Conservation (phyloP, 805 yeast genomes). For the Nakazawaea pomicola region DNA sequence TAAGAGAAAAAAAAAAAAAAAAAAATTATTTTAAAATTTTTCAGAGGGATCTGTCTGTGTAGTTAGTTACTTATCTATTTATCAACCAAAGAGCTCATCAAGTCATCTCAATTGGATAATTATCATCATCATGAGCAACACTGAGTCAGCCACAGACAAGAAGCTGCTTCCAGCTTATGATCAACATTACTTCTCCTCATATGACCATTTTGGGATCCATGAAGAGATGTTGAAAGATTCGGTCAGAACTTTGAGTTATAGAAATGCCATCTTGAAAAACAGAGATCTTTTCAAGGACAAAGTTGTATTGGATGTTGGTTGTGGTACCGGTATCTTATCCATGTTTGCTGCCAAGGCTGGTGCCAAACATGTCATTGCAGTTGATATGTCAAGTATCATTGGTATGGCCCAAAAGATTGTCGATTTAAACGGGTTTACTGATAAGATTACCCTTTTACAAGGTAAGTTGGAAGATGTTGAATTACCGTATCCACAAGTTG, state of each 20-base stretch:
- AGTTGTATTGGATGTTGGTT: slow-evolving; percentile 94
- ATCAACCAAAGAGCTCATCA: neutral
- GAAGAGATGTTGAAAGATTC: slow-evolving; percentile 98
- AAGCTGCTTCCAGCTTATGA: slow-evolving; percentile 62
- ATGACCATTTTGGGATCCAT: slow-evolving; percentile 96
- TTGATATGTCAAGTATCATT: slow-evolving; percentile 94
- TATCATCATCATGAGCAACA: no score
- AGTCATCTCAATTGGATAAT: no score
- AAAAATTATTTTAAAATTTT: no score
- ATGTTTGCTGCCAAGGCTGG: slow-evolving; percentile 99
- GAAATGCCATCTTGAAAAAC: slow-evolving; percentile 90
- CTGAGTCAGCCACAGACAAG: slow-evolving; percentile 69
- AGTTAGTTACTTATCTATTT: neutral
- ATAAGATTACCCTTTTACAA: slow-evolving; percentile 80
- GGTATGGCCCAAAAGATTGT: slow-evolving; percentile 93
- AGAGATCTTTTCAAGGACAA: slow-evolving; percentile 86
- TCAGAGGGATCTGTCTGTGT: neutral
- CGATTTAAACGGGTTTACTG: slow-evolving; percentile 74
- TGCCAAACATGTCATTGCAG: slow-evolving; percentile 95
- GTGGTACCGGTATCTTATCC: slow-evolving; percentile 96
- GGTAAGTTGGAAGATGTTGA: slow-evolving; percentile 93
- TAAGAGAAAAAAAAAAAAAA: neutral
- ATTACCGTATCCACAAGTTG: slow-evolving; percentile 84
- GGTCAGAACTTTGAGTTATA: slow-evolving; percentile 84
- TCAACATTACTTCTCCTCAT: slow-evolving; percentile 92